Conservation (phyloP, 73 alveolate genomes). For the Tetrahymena malaccensis region DNA sequence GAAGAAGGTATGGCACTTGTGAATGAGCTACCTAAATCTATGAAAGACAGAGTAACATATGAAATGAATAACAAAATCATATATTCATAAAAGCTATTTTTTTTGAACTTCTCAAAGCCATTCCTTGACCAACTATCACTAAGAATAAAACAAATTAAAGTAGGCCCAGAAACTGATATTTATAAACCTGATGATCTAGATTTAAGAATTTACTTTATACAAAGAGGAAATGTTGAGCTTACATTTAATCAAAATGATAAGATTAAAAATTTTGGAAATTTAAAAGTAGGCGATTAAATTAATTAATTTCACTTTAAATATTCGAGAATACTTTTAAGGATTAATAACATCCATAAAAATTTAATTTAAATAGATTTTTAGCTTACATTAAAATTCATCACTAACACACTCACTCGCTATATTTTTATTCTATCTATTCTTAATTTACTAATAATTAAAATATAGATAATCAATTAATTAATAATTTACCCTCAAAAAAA, state of each 20-base stretch:
- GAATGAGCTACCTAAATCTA: not conserved
- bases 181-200: constrained; percentile 55
- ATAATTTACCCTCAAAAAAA: no score
- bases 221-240: constrained; percentile 7
- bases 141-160: constrained; percentile 48
- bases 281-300: constrained; percentile 40
- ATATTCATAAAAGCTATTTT: constrained; percentile 9
- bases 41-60: constrained; percentile 41
- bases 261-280: constrained; percentile 58
- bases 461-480: no score
- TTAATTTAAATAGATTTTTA: no score
- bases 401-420: no score
- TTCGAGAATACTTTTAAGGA: no score
- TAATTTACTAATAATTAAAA: no score
- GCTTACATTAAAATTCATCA: no score
- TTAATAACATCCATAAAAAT: no score
- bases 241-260: constrained; percentile 29
- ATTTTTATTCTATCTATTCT: no score
- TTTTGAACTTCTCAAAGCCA: constrained; percentile 2
- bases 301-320: no score
- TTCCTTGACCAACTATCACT: constrained; percentile 23
- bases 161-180: constrained; percentile 67
- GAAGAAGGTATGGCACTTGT: constrained; percentile 44
- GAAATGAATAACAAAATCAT: constrained; percentile 34
- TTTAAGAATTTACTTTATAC: not conserved